These are phyloP conservation scores for Fusarium illudens DNA, from an alignment of 2,329 filamentous ascomycete species.

Conservation along the genomic window DNA sequence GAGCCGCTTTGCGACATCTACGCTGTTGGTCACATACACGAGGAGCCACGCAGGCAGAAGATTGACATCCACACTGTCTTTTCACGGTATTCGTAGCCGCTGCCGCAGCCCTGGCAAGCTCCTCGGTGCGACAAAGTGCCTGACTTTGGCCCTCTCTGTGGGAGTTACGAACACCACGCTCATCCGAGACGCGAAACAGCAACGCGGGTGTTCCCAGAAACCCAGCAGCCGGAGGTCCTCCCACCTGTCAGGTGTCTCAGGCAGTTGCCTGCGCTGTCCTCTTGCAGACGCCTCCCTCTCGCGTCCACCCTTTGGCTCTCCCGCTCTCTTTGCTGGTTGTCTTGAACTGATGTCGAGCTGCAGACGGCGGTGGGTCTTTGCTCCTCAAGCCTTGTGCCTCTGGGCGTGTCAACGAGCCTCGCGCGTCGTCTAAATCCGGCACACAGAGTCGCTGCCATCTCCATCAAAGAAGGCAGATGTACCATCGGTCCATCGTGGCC, in stretches of 20 bases:
- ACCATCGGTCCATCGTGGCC: conserved; percentile 34
- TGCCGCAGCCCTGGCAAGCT: neutral
- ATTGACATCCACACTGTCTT: neutral
- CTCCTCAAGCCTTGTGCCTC: neutral
- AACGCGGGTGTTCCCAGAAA: conserved; percentile 12
- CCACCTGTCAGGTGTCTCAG: conserved; percentile 7
- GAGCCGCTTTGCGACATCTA: conserved; percentile 6
- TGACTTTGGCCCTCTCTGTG: conserved; percentile 19
- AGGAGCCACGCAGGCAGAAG: neutral
- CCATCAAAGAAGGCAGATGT: conserved; percentile 1
- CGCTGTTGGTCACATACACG: conserved; percentile 6
- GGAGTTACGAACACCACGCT: conserved; percentile 6
- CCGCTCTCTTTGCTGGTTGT: neutral
- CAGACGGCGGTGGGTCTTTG: conserved; percentile 2
- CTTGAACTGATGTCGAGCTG: neutral
- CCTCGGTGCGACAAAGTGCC: conserved; percentile 19
- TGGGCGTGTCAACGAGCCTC: conserved; percentile 1
- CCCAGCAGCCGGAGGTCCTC: conserved; percentile 1
- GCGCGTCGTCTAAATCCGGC: conserved; percentile 7
- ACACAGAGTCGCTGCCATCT: conserved; percentile 1
- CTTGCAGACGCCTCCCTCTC: neutral
- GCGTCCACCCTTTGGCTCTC: neutral
- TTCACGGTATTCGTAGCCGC: neutral
- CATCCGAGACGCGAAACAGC: conserved; percentile 3
- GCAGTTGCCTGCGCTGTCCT: neutral